Percentiles rank a stretch among this genome's conserved stretches.
Evolutionary conservation across 768 basidiomycete species (phyloP).

Genomic region (Xerocomellus intermedius): DNA sequence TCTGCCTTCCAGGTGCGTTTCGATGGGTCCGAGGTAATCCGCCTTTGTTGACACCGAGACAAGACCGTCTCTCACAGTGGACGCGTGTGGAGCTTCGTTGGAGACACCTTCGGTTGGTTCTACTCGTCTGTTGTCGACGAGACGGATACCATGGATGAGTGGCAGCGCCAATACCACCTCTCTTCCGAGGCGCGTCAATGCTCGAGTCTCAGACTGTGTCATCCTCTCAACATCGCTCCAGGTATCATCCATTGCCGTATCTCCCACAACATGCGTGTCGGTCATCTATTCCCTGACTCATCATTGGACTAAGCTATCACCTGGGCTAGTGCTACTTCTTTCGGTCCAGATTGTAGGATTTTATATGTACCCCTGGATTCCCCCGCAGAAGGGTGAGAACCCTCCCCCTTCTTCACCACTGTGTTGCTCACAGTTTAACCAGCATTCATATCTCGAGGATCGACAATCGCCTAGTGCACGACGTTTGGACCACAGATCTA

Average conservation of each 20-base stretch:
- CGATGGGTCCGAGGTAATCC: neutral
- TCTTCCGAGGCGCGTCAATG: conserved; percentile 19
- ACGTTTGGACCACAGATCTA: conserved; percentile 58
- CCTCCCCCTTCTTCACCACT: neutral
- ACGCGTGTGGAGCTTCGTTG: conserved; percentile 40
- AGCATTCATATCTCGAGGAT: conserved; percentile 28
- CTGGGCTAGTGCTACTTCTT: conserved; percentile 50
- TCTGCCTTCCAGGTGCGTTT: conserved; percentile 49
- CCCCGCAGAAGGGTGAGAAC: conserved; percentile 37
- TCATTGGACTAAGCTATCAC: conserved; percentile 15
- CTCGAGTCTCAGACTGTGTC: neutral
- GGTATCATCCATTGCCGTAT: conserved; percentile 53
- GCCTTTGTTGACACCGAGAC: neutral
- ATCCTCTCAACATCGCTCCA: conserved; percentile 18
- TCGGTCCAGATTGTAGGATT: conserved; percentile 53
- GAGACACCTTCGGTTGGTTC: conserved; percentile 54
- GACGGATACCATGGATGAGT: conserved; percentile 20
- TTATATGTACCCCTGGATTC: conserved; percentile 43
- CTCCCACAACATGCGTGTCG: conserved; percentile 49
- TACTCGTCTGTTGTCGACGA: conserved; percentile 32
- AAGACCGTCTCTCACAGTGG: conserved; percentile 38
- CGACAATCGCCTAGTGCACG: conserved; percentile 42
- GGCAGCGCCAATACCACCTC: conserved; percentile 45
- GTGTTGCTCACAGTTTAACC: neutral
- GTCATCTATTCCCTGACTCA: conserved; percentile 20